These are phyloP conservation scores for Sclerotinia glacialis DNA, from an alignment of 2,329 filamentous ascomycete genomes.

Conservation along the genomic window DNA sequence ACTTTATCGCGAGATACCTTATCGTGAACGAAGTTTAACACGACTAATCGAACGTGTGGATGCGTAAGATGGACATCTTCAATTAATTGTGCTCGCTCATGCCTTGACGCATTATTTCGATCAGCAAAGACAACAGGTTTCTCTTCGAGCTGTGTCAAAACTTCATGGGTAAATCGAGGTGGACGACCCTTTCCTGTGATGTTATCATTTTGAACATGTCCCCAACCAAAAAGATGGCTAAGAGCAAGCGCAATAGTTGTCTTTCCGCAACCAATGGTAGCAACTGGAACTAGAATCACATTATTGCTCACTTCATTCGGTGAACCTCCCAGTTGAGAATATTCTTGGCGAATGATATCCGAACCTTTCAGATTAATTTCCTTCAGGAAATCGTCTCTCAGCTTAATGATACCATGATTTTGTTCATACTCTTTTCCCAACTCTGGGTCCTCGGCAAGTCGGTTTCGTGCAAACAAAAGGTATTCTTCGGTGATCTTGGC, in stretches of 20 bases:
- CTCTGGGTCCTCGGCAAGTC: conserved; percentile 65
- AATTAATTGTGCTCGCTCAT: conserved; percentile 85
- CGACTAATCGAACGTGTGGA: conserved; percentile 69
- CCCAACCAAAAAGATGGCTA: conserved; percentile 81
- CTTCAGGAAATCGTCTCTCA: conserved; percentile 83
- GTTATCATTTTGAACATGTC: conserved; percentile 95
- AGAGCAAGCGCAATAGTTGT: conserved; percentile 86
- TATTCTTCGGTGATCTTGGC: conserved; percentile 88
- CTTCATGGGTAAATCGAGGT: conserved; percentile 69
- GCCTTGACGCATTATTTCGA: conserved; percentile 86
- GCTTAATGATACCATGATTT: conserved; percentile 92
- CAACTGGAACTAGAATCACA: conserved; percentile 83
- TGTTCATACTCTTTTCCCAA: conserved; percentile 71
- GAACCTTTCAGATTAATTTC: conserved; percentile 82
- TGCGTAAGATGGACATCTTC: conserved; percentile 67
- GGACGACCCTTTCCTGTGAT: conserved; percentile 78
- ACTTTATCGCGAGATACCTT: conserved; percentile 65
- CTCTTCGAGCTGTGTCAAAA: conserved; percentile 62
- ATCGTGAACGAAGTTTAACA: conserved; percentile 84
- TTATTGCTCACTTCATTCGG: conserved; percentile 59
- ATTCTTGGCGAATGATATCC: conserved; percentile 78
- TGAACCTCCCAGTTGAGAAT: conserved; percentile 49
- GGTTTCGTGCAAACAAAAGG: conserved; percentile 72
- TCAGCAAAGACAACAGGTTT: conserved; percentile 81
- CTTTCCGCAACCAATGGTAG: conserved; percentile 95